Base-by-base conservation (phyloP, 179 eudicot genomes). In the Heliamphora pulchella region DNA sequence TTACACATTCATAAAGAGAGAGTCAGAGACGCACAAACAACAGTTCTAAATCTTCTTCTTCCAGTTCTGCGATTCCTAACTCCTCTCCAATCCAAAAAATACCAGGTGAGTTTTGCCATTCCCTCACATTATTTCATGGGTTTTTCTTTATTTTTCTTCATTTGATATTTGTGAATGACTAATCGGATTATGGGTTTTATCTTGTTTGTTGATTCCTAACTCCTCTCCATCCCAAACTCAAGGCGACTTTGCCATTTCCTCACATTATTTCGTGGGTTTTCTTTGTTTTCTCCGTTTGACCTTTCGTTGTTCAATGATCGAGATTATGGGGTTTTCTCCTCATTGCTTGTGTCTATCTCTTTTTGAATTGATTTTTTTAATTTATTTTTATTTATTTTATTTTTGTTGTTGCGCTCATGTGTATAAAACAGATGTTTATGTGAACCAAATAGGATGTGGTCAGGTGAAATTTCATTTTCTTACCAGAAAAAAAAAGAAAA, bases 21-120 rank as follows among this genome's bases (percentile, higher is more conserved):
- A 54, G 61, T 1, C 8, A 74, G 20, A 54, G 10, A 74, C 20
- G 20, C 63, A 59, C 17, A 75, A 58, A 3, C 53, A 13, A 20
- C 5, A 65, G 80, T 20, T 39, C 8, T 17, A 17, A 3, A 17
- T 17, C 59, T 58, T 62, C 18, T 46, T 76, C 57, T 57, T 55
- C 10, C 7, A n/a, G 62, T 74, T 74, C 46, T 20, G 54, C 10
- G 59, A 43, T 58, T 55, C 77, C 18, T 1, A 7, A 31, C 74
- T 55, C 54, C 54, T 78, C 13, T n/a, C 53, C 39, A 17, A 31
- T 64, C 46, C 20, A 67, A 67, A 31, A 39, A 54, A 78, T 67
- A 53, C 63, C 31, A 68, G 80, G 80, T 78, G 58, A 68, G n/a
- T 57, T 54, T 43, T n/a, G 39, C 48, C 3, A 46, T 51, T 17